phyloP scores from a whole-genome alignment of 2,329 filamentous ascomycete genomes.

The Alternaria angustiovoidea region DNA sequence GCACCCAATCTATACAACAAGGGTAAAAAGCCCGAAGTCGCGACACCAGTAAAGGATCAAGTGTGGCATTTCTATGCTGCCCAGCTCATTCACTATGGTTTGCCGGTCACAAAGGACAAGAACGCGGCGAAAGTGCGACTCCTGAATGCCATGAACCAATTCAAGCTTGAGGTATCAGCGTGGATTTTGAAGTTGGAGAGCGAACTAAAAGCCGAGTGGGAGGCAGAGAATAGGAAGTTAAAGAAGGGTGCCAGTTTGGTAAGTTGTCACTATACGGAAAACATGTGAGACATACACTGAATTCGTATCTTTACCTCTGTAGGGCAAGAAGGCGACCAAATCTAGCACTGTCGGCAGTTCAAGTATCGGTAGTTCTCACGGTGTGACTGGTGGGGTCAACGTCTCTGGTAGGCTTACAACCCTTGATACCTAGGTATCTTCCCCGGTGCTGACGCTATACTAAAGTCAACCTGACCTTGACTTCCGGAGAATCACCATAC shows the following conservation, averaged over 20 bases:
- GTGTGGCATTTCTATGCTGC: conserved; percentile 70
- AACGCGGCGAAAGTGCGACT: conserved; percentile 66
- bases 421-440: too few relatives aligned
- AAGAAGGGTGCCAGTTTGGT: conserved; percentile 41
- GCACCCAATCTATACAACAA: conserved; percentile 22
- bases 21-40: conserved; percentile 6
- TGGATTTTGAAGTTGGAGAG: conserved; percentile 60
- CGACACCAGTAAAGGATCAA: conserved; percentile 54
- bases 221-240: conserved; percentile 59
- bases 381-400: conserved; percentile 12
- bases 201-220: conserved; percentile 67
- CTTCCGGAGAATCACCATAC: neutral
- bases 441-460: neutral
- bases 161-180: conserved; percentile 59
- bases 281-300: too few relatives aligned
- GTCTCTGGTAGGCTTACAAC: conserved; percentile 17
- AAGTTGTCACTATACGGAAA: neutral
- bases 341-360: neutral
- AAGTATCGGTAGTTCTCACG: neutral
- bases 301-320: too few relatives aligned
- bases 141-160: conserved; percentile 63
- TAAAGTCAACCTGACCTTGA: conserved; percentile 16
- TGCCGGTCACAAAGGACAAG: conserved; percentile 65
- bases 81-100: conserved; percentile 69
- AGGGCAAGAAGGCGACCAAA: neutral